phyloP scores from a whole-genome alignment of 2,329 filamentous ascomycete genomes.

The Fusarium sp. region DNA sequence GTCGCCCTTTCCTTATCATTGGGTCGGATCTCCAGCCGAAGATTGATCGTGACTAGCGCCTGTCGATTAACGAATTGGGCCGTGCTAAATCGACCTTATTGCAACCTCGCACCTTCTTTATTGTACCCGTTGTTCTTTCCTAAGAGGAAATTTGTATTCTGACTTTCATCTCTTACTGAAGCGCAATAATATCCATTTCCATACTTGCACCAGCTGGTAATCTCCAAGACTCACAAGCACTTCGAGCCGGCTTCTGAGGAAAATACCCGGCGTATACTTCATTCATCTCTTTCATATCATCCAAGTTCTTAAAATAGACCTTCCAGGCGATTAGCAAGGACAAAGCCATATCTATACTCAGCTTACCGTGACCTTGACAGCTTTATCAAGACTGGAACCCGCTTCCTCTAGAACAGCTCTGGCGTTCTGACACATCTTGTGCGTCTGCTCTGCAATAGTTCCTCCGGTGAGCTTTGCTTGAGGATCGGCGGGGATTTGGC shows the following conservation, averaged over 20 bases:
- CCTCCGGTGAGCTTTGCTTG: slow-evolving; percentile 68
- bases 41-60: neutral
- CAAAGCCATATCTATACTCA: neutral
- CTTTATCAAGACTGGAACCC: slow-evolving; percentile 69
- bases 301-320: slow-evolving; percentile 24
- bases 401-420: slow-evolving; percentile 75
- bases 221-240: slow-evolving; percentile 13
- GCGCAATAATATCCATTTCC: slow-evolving; percentile 33
- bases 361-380: slow-evolving; percentile 70
- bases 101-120: neutral
- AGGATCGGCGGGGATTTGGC: slow-evolving; percentile 73
- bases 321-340: neutral
- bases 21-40: neutral
- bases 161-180: too few relatives aligned
- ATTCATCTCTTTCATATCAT: slow-evolving; percentile 33
- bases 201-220: slow-evolving; percentile 27
- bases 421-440: slow-evolving; percentile 61
- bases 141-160: too few relatives aligned
- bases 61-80: neutral
- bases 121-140: neutral
- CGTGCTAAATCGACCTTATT: neutral
- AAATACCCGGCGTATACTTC: slow-evolving; percentile 32
- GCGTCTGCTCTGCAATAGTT: slow-evolving; percentile 57
- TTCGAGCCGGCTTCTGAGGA: slow-evolving; percentile 32
- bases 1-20: neutral